These are phyloP conservation scores for Nitzschia putrida DNA, from an alignment of 108 stramenopile genomes.

Conservation along the genomic window DNA sequence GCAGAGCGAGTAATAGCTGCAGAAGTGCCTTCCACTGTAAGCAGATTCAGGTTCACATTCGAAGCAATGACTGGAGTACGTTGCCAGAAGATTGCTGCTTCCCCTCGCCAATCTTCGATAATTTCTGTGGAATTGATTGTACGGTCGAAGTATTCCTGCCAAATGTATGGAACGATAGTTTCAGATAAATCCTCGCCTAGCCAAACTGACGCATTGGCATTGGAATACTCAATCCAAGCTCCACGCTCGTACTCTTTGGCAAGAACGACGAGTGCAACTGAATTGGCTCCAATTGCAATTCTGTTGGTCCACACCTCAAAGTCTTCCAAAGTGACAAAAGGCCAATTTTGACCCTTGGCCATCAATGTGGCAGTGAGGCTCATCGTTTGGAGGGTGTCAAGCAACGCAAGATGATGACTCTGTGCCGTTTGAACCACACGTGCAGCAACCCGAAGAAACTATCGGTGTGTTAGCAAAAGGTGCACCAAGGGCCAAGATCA, in stretches of 20 bases:
- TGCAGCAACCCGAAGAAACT: constrained; percentile 6
- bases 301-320: constrained; percentile 17
- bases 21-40: not conserved
- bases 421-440: constrained; percentile 4
- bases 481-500: too few species aligned
- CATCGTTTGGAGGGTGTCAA: constrained; percentile 14
- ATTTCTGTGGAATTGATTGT: not conserved
- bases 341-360: constrained; percentile 2
- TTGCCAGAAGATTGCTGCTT: constrained; percentile 11
- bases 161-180: constrained; percentile 8
- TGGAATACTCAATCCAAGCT: constrained; percentile 1
- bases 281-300: constrained; percentile 3
- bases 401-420: not conserved
- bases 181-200: not conserved
- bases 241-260: constrained; percentile 8
- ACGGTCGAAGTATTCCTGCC: not conserved
- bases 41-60: not conserved
- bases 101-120: constrained; percentile 1
- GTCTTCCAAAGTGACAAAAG: constrained; percentile 8
- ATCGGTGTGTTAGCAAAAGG: not conserved
- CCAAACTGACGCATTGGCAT: not conserved
- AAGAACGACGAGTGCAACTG: constrained; percentile 3
- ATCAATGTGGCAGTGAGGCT: constrained; percentile 7
- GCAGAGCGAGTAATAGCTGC: not conserved
- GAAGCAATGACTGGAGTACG: not conserved